These are phyloP conservation scores for Lecanicillium sp. DNA, from an alignment of 2,329 filamentous ascomycete genomes.

Conservation along the genomic window DNA sequence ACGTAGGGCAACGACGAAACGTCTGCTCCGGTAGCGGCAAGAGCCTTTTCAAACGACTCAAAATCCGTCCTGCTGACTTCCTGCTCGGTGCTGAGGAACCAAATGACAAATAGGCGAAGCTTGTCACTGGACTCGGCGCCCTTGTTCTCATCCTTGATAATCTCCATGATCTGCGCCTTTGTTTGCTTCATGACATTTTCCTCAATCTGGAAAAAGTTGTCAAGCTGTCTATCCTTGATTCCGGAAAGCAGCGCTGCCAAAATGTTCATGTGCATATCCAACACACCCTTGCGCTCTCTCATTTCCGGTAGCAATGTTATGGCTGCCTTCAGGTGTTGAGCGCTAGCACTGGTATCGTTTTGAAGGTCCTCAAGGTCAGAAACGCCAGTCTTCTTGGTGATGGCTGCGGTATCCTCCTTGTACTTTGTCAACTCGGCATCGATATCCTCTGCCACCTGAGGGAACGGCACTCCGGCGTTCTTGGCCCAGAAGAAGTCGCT, in stretches of 20 bases:
- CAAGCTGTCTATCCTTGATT: conserved; percentile 90
- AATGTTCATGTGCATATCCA: conserved; percentile 99
- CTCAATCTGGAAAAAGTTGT: conserved; percentile 93
- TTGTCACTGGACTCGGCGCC: conserved; percentile 83
- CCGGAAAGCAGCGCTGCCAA: conserved; percentile 67
- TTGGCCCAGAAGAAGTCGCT: conserved; percentile 96
- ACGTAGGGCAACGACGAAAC: conserved; percentile 76
- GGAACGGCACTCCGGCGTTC: conserved; percentile 85
- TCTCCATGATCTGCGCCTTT: conserved; percentile 79
- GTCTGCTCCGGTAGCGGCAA: conserved; percentile 69
- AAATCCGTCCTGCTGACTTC: conserved; percentile 78
- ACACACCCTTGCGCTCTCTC: conserved; percentile 79
- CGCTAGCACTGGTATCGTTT: conserved; percentile 80
- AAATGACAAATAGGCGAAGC: conserved; percentile 89
- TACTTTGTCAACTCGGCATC: conserved; percentile 90
- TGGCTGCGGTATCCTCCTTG: conserved; percentile 88
- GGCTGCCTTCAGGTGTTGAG: conserved; percentile 90
- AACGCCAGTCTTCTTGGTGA: conserved; percentile 92
- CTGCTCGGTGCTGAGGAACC: conserved; percentile 90
- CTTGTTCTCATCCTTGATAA: conserved; percentile 74
- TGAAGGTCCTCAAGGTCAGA: conserved; percentile 88
- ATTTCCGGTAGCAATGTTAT: conserved; percentile 90
- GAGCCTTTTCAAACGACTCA: conserved; percentile 76
- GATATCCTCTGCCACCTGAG: conserved; percentile 93
- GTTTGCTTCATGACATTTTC: conserved; percentile 88